Evolutionary conservation across 345 rosid genomes (phyloP), one percentile per base, ranked within the genome.

Genomic region (Hirschfeldia incana): DNA sequence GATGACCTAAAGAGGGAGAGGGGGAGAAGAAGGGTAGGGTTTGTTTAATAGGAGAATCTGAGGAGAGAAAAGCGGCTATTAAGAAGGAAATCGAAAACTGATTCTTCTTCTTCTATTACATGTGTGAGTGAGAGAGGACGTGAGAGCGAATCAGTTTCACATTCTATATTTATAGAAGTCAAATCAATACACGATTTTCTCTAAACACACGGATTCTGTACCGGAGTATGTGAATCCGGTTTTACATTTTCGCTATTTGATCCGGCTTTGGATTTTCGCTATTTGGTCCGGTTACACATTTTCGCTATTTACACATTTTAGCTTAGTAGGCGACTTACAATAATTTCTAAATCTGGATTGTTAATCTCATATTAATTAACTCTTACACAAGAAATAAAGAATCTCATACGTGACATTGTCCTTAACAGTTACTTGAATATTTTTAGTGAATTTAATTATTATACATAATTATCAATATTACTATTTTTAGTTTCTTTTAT

Each of bases 91-190:
- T 32, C 2, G 26, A n/a, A 10, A 75, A 67, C 67, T 75, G 78
- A 66, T 36, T 75, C 46, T 33, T 74, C 32, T 29, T 4, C 4
- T 29, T 29, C 53, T 75, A 49, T 66, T 4, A 11, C 51, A 44
- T 53, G 51, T 65, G 70, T 74, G 62, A 17, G 64, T 42, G 68
- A 30, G 63, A 39, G 11, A 33, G 4, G 32, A 29, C 32, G 32
- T 29, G 32, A 33, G 29, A 53, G 53, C 21, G 62, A 69, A 69
- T 69, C 44, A 17, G 74, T 70, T 70, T 58, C 6, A 27, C 58
- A 27, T 37, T 12, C 75, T 72, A 59, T 72, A 59, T 73, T 44
- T 49, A 16, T 29, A 28, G 16, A 29, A 21, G 21, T 21, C 21
- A 21, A 21, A 4, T 61, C 27, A 42, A 73, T 5, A 6, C 29